Base-by-base conservation (phyloP, 768 basidiomycete species). In the Phaeolepiota aurea region DNA sequence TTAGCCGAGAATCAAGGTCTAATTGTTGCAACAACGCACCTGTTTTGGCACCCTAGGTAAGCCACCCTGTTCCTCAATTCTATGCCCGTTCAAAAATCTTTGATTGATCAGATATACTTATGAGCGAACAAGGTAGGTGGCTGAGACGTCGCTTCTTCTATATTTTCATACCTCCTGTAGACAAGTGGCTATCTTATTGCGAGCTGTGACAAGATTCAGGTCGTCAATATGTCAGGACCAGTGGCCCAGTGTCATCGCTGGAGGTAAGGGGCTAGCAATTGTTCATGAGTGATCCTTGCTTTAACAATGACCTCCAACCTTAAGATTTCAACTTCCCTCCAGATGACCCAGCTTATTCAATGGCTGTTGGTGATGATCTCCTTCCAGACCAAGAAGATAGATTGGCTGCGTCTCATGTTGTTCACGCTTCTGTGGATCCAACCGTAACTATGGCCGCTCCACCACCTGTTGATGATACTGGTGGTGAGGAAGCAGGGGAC, bases 21-120 rank as follows among this genome's bases (percentile, higher is more conserved):
- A 22, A 63, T 94, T 30, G 63, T 93, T 11, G 88, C 79, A 2
- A 96, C 93, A 1, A 92, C 92, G 0, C 93, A 97, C 64, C 65
- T 94, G 16, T 97, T 96, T 59, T 97, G 93, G 93, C 91, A 94
- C 61, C 91, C 91, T 3, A 74, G 72, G 80, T 90, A 60, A 43
- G 74, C 40, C 12, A 3, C 47, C 21, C 32, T 30, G 36, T 22
- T 32, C 19, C 21, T 31, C 15, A 13, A 22, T n/a, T n/a, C n/a
- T n/a, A n/a, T n/a, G n/a, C n/a, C 36, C 33, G 33, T 16, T 19
- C 15, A n/a, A 7, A 35, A 14, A 9, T 7, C 9, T 14, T 5
- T 35, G 9, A 7, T 35, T 9, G 7, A 35, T 7, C 18, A 74
- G 82, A 41, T 88, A 86, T 54, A 74, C 75, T 0, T 97, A 96